A percentile compares a stretch with the other conserved stretches of the same genome.
phyloP scores from a whole-genome alignment of 208 protist genomes.

The Acanthamoeba healyi region DNA sequence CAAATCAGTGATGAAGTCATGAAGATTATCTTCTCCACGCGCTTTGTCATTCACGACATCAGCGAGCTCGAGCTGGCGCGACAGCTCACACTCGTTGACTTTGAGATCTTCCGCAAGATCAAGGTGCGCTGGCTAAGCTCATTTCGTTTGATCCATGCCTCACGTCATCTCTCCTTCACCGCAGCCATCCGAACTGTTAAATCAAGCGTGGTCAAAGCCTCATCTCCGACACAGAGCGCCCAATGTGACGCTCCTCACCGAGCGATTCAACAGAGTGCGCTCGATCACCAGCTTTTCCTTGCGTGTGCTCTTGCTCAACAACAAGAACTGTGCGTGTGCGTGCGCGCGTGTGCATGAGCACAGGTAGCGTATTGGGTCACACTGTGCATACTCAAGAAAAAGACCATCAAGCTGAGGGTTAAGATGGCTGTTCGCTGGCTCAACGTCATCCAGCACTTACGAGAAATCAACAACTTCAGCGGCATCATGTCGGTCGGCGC shows the following conservation, averaged over 20 bases:
- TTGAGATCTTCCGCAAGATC: slow-evolving; percentile 71
- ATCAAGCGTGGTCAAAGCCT: slow-evolving; percentile 69
- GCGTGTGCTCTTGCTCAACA: too few species aligned
- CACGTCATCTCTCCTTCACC: neutral
- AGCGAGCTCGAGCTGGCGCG: slow-evolving; percentile 66
- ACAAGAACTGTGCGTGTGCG: too few species aligned
- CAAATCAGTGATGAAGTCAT: slow-evolving; percentile 23
- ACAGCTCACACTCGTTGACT: slow-evolving; percentile 67
- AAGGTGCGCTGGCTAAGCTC: neutral
- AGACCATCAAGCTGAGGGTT: slow-evolving; percentile 11
- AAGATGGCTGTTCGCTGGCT: slow-evolving; percentile 58
- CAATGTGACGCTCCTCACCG: neutral
- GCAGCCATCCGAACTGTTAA: slow-evolving; percentile 59
- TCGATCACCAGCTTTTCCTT: neutral
- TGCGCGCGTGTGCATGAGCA: too few species aligned
- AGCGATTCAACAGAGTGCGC: slow-evolving; percentile 49
- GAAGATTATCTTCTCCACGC: slow-evolving; percentile 44
- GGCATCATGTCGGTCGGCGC: slow-evolving; percentile 70
- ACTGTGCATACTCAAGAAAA: neutral
- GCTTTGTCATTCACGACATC: slow-evolving; percentile 1
- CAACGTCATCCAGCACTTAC: slow-evolving; percentile 72
- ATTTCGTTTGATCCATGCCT: too few species aligned
- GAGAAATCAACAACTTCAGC: slow-evolving; percentile 80
- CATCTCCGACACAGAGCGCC: slow-evolving; percentile 15
- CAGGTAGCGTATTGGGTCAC: slow-evolving; percentile 40